Base-by-base conservation (phyloP, 1,139 yeast genomes). In the Taiozyma sp. region DNA sequence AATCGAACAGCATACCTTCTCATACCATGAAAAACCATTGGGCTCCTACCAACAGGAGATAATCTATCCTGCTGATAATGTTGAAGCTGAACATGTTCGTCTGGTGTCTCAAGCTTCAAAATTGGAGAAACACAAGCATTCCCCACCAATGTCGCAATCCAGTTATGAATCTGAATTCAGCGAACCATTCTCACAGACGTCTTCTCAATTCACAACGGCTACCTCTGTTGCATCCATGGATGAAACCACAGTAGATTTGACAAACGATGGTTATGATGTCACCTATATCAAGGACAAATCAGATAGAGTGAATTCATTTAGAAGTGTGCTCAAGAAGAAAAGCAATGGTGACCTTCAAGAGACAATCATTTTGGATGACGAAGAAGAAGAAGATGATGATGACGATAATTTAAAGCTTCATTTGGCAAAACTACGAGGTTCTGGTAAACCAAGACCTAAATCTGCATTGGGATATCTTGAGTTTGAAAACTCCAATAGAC, bases 301-400 rank as follows among this genome's bases (percentile, higher is more conserved):
- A 50, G 69, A 47, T 16, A 43, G 28, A 24, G 23, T 78, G 1
- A 66, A 60, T 14, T 70, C 76, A 0, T 76, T 72, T 53, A 69
- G 59, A 53, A 74, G 79, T 3, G 70, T 73, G 2, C 70, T 74
- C 1, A 79, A 75, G 51, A 70, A 65, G 49, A 59, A 71, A 22
- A 70, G 64, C 27, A 70, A 72, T 45, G 81, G 81, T 3, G 71
- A 69, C 49, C 67, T 71, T 16, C 73, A 74, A 1, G 82, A 78
- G 57, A 79, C 75, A 3, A 79, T 78, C 30, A 43, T 59, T 7
- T 16, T 62, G n/a, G 65, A 59, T 40, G n/a, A n/a, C n/a, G n/a
- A n/a, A n/a, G n/a, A n/a, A n/a, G n/a, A n/a, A n/a, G n/a, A n/a
- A n/a, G 53, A 59, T 40, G 61, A 61, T 34, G 59, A 56, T 10